phyloP scores from a whole-genome alignment of 108 stramenopile species.

The Conticribra guillardii region DNA sequence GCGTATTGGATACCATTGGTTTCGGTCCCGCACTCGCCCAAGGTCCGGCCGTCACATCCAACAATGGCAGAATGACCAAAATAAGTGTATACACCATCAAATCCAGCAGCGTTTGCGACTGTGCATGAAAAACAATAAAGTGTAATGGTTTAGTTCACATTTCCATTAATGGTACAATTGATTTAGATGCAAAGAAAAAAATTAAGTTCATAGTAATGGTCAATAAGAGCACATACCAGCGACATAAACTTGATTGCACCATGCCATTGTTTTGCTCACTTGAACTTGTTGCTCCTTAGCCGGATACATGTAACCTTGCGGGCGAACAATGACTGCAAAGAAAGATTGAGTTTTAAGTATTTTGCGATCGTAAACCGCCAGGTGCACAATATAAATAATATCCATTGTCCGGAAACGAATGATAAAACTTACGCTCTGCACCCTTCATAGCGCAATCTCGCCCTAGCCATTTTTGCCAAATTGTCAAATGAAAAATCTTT shows the following conservation, averaged over 20 bases:
- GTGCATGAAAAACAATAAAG: neutral
- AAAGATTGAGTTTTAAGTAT: too few species aligned
- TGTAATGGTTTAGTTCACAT: too few species aligned
- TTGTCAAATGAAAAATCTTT: neutral
- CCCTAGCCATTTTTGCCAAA: slow-evolving; percentile 30
- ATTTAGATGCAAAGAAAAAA: too few species aligned
- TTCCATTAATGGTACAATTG: too few species aligned
- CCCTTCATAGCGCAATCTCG: slow-evolving; percentile 83
- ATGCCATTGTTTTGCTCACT: slow-evolving; percentile 86
- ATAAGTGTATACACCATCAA: slow-evolving; percentile 77
- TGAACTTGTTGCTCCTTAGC: slow-evolving; percentile 88
- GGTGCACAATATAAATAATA: too few species aligned
- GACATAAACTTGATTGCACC: slow-evolving; percentile 86
- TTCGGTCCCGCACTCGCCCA: slow-evolving; percentile 84
- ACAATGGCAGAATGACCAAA: slow-evolving; percentile 79
- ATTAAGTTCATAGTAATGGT: neutral
- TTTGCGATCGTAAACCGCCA: too few species aligned
- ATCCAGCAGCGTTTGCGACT: slow-evolving; percentile 85
- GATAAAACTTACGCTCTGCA: too few species aligned
- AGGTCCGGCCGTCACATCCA: slow-evolving; percentile 74
- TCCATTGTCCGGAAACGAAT: too few species aligned
- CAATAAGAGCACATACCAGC: slow-evolving; percentile 21
- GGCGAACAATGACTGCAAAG: slow-evolving; percentile 78
- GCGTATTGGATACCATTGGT: slow-evolving; percentile 71
- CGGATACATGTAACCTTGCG: slow-evolving; percentile 83